Evolutionary conservation across 1,284 basidiomycete genomes (phyloP).

Genomic region (Papiliotrema laurentii): DNA sequence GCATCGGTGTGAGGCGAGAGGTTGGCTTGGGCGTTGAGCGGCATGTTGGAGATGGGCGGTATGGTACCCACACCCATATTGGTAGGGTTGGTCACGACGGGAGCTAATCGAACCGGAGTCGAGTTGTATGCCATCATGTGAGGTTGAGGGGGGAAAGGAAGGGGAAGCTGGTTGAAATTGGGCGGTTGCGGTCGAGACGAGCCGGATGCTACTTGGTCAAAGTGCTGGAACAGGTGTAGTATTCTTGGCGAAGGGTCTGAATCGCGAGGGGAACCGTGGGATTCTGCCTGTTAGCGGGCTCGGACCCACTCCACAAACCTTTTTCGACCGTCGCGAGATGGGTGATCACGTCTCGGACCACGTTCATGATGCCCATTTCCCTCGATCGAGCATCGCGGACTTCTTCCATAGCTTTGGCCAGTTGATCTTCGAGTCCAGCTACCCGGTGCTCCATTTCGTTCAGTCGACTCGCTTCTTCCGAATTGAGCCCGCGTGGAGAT

Average conservation of each 20-base stretch:
- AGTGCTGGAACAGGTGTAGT: conserved; percentile 17
- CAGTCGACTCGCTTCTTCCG: conserved; percentile 31
- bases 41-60: not conserved
- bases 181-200: not conserved
- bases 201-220: conserved; percentile 15
- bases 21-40: not conserved
- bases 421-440: conserved; percentile 29
- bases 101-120: not conserved
- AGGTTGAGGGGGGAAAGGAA: not conserved
- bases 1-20: conserved; percentile 8
- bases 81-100: not conserved
- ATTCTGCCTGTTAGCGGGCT: not conserved
- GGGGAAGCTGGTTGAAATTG: not conserved
- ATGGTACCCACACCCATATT: not conserved
- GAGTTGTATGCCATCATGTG: not conserved
- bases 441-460: conserved; percentile 35
- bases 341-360: conserved; percentile 34
- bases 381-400: conserved; percentile 24
- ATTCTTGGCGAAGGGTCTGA: conserved; percentile 21
- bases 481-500: conserved; percentile 24
- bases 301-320: conserved; percentile 22
- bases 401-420: conserved; percentile 28
- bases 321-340: conserved; percentile 30
- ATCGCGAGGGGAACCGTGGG: conserved; percentile 9
- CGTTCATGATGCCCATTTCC: conserved; percentile 24